Evolutionary conservation across 495 filamentous ascomycete genomes (phyloP), one percentile per base, ranked within the genome.

Genomic region (Penicillium cinerascens): DNA sequence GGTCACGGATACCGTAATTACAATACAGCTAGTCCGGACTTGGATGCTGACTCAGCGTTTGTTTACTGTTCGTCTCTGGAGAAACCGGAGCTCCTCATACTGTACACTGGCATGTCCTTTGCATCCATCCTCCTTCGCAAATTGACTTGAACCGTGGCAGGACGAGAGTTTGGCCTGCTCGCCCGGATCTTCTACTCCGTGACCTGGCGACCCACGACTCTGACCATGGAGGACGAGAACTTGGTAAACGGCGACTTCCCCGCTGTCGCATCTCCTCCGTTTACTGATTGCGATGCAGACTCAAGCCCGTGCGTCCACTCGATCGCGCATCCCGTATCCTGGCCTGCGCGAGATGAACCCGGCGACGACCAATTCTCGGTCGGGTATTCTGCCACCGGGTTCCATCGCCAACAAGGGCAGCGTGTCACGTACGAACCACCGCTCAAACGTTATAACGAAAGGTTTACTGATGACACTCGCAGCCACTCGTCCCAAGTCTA

Each of bases 341-440:
- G 67, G 70, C 11, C 56, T 87, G 5, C 62, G 60, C 41, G 84
- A 87, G 52, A 79, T 85, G 66, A 80, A 81, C 49, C 76, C 82
- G 4, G 87, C 88, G 4, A 77, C 83, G 48, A 82, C 74, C 54
- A 93, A 93, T 71, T 74, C 82, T 51, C 84, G 88, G 53, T 78
- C 82, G 11, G 66, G 67, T 22, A 65, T 76, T 26, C 69, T 77
- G 51, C 73, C 76, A 35, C 81, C 84, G 60, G 71, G 76, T 16
- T 61, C 67, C 15, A 69, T 73, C 38, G 67, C 70, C n/a, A 70
- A 63, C 43, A 72, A 75, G 51, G 48, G 61, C 35, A 52, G 52
- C 41, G 38, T 71, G 36, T 56, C 69, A 37, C 69, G 73, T 75
- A 72, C 27, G 71, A 49, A 42, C 10, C 7, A 26, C 20, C 49